phyloP scores from a whole-genome alignment of 345 rosid genomes.

The Melaleuca quinquenervia region DNA sequence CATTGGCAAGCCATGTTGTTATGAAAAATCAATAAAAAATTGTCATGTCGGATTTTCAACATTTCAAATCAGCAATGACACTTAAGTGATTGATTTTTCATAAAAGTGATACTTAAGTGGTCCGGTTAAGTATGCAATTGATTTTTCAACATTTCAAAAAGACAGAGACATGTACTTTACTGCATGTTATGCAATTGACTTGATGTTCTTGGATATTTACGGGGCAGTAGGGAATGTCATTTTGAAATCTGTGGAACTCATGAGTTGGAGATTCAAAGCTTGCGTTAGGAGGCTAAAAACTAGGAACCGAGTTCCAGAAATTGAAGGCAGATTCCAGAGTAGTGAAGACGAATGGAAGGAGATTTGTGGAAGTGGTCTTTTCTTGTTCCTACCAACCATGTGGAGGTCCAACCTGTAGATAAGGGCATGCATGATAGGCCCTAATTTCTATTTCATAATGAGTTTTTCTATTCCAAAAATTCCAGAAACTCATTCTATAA shows the following conservation, averaged over 20 bases:
- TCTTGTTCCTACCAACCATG: neutral
- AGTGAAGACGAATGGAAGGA: neutral
- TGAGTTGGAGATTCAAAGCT: neutral
- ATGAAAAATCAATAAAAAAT: neutral
- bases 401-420: neutral
- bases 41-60: accelerated
- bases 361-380: neutral
- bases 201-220: neutral
- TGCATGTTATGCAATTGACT: neutral
- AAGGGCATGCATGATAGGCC: too few relatives aligned
- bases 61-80: accelerated
- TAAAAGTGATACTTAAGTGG: neutral
- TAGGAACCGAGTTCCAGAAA: neutral
- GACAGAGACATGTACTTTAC: neutral
- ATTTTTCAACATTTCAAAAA: too few relatives aligned
- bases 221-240: neutral
- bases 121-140: too few relatives aligned
- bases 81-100: neutral
- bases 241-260: neutral
- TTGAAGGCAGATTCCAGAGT: neutral
- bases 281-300: neutral
- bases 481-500: too few relatives aligned
- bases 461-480: too few relatives aligned
- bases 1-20: accelerated
- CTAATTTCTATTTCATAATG: too few relatives aligned